phyloP scores from a whole-genome alignment of 345 rosid genomes.

The Sisymbrium altissimum region DNA sequence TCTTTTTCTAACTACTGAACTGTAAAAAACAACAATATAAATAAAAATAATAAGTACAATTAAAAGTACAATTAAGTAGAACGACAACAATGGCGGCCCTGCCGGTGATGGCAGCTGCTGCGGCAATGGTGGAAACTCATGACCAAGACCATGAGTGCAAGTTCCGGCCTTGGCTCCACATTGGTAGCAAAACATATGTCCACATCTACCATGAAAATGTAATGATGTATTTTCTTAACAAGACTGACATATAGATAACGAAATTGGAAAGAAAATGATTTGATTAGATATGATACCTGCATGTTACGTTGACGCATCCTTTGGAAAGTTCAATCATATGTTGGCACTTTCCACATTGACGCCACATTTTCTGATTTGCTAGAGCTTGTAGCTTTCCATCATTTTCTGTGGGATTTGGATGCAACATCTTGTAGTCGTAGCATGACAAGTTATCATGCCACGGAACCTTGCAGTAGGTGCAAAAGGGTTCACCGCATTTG shows the following conservation, averaged over 20 bases:
- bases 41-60: no score
- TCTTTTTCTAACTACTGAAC: no score
- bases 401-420: conserved; percentile 32
- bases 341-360: conserved; percentile 42
- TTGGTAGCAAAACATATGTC: not conserved
- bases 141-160: not conserved
- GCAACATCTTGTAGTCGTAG: conserved; percentile 33
- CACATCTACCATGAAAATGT: not conserved
- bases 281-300: not conserved
- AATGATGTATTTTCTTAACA: not conserved
- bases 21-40: no score
- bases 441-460: conserved; percentile 44
- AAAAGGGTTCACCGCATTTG: not conserved
- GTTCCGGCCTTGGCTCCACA: not conserved
- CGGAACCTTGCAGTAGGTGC: not conserved
- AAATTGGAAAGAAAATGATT: not conserved
- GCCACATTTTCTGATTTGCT: conserved; percentile 41
- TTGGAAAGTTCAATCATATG: conserved; percentile 44
- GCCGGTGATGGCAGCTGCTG: not conserved
- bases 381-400: conserved; percentile 35
- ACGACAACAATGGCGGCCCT: not conserved
- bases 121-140: not conserved
- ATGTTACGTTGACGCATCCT: conserved; percentile 31
- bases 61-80: no score
- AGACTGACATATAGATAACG: not conserved